Base-by-base conservation (phyloP, 768 basidiomycete genomes). In the Lactifluus rugatus region DNA sequence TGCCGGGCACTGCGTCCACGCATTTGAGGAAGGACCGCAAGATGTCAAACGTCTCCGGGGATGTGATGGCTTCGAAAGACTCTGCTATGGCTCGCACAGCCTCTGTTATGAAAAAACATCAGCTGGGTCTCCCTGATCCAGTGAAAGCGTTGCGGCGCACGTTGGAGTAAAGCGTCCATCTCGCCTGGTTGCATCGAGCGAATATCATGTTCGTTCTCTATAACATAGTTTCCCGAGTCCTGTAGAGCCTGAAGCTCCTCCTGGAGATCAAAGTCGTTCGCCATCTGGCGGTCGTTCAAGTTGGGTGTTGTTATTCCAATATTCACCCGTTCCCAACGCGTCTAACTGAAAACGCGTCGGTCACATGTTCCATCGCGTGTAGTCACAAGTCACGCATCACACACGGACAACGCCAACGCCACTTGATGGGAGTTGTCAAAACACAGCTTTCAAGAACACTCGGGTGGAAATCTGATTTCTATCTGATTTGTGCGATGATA, bases 11-110 rank as follows among this genome's bases (percentile, higher is more conserved):
- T 3, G 73, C 69, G 45, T 82, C 78, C 0, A 85, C 77, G 62
- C 84, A 73, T 72, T 94, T 96, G 65, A 98, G 76, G 11, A 96
- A 74, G 60, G 83, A 85, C 48, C 90, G 78, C 66, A 89, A 87
- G 14, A 86, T 81, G 64, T 94, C 93, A 60, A 95, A 92, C 26
- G 87, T 79, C 16, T 83, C 76, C 2, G 73, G 72, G 26, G 89
- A 80, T 0, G 75, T 69, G 52, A 97, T 85, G 7, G 80, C 72
- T n/a, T 89, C 84, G 16, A 88, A 84, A 8, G 81, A 81, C 49
- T 84, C 78, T 2, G 90, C 87, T 48, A 93, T 81, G n/a, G 81
- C 76, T 62, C 85, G 85, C 52, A 99, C 87, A 32, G 87, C 92
- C 61, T 77, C 89, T 88, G 69, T 45, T 62, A 65, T 57, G n/a